Base-by-base conservation (phyloP, 495 filamentous ascomycete genomes). In the Aspergillus saccharolyticus region DNA sequence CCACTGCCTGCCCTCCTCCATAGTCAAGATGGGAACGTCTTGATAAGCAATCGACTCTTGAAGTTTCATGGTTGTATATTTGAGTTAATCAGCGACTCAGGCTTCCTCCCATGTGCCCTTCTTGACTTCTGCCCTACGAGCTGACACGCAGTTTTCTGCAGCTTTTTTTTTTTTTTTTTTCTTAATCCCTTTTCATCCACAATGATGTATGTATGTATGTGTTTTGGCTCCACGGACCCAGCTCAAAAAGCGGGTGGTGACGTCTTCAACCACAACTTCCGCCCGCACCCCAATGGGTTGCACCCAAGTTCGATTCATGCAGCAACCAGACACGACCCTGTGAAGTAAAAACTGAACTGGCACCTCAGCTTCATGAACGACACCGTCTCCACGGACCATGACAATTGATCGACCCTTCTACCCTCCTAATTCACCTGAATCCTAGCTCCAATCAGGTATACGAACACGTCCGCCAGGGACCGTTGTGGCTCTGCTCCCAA, bases 231-330 rank as follows among this genome's bases (percentile, higher is more conserved):
- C 50, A 54, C 51, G 21, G 42, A 18, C 19, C 39, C 39, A 52
- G 15, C 47, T n/a, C 20, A 18, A 42, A 16, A 14, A 48, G n/a
- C 60, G 59, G 67, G 57, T 66, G 60, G 60, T 70, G 65, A 67
- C 67, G 67, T 70, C 59, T 54, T 55, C 18, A 52, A 64, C 61
- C 62, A 55, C 24, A 62, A 42, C 47, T 55, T 25, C 25, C 30
- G 16, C 33, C 6, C 1, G 8, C 4, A 44, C 42, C 44, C 42
- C 53, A 25, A 24, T 50, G 17, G 28, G 30, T 28, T n/a, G 17
- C 47, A 50, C 47, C 47, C 47, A 50, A 49, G n/a, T 9, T 39
- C 12, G 33, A 39, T 39, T 39, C 33, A 39, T 39, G 45, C 21
- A 28, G 28, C 46, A 12, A 49, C 2, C 17, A 39, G 33, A 39